Evolutionary conservation across 495 filamentous ascomycete genomes (phyloP).

Genomic region (Aspergillus baeticus): DNA sequence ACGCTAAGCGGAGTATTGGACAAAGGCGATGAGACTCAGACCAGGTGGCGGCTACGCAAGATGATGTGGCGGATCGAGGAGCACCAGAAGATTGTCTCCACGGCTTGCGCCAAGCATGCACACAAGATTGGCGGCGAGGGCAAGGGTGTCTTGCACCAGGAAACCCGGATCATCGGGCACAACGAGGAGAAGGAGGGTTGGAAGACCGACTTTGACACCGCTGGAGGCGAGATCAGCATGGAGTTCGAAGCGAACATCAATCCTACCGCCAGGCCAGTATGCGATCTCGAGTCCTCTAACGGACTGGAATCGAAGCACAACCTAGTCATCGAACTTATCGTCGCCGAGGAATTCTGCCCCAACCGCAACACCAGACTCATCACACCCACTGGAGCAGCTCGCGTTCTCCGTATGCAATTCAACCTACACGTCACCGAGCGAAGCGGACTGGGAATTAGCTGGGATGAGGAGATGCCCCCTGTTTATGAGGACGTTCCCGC

Average conservation of each 20-base stretch:
- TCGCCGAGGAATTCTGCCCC: constrained; percentile 84
- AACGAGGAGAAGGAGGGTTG: constrained; percentile 83
- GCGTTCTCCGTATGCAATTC: constrained; percentile 94
- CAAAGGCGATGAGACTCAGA: constrained; percentile 59
- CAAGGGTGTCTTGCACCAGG: constrained; percentile 78
- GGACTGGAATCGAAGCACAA: constrained; percentile 79
- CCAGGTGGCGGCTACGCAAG: constrained; percentile 84
- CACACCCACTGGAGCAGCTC: constrained; percentile 85
- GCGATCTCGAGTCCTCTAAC: constrained; percentile 76
- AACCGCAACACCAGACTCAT: constrained; percentile 66
- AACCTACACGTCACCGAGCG: constrained; percentile 76
- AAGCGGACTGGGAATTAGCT: constrained; percentile 85
- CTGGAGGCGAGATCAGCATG: constrained; percentile 73
- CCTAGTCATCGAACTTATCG: constrained; percentile 89
- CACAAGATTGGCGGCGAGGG: constrained; percentile 66
- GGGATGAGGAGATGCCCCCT: constrained; percentile 95
- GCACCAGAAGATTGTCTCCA: constrained; percentile 71
- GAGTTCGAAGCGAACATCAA: constrained; percentile 75
- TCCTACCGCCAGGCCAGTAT: constrained; percentile 61
- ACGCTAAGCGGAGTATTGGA: constrained; percentile 76
- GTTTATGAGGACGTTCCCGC: constrained; percentile 93
- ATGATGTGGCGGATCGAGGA: constrained; percentile 94
- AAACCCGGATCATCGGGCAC: constrained; percentile 70
- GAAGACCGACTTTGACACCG: constrained; percentile 84
- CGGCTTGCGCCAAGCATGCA: constrained; percentile 76